A percentile compares a stretch with the other conserved stretches of the same genome.
Conservation (phyloP, 2,329 filamentous ascomycete species). For the Juglanconis sp. region DNA sequence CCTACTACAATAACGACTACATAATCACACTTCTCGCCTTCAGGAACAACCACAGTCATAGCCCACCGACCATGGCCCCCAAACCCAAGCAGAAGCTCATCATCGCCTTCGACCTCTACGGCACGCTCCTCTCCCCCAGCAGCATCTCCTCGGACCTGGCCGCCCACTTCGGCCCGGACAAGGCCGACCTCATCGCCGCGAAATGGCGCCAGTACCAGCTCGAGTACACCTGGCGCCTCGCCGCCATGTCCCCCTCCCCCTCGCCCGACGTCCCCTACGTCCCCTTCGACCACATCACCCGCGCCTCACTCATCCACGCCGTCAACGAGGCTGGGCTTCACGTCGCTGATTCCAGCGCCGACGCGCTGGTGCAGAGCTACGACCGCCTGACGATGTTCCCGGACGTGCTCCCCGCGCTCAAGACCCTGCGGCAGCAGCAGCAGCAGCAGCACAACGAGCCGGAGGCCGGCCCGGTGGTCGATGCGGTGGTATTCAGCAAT, state of each 20-base stretch:
- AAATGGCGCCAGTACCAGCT: slow-evolving; percentile 69
- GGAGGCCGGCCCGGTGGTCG: slow-evolving; percentile 41
- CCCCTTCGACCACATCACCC: slow-evolving; percentile 9
- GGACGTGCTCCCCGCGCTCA: slow-evolving; percentile 60
- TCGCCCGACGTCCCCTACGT: slow-evolving; percentile 31
- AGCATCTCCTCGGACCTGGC: slow-evolving; percentile 35
- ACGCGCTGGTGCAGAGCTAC: slow-evolving; percentile 35
- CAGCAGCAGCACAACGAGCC: slow-evolving; percentile 15
- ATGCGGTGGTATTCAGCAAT: slow-evolving; percentile 57
- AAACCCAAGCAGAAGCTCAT: slow-evolving; percentile 34
- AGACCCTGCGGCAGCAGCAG: slow-evolving; percentile 61
- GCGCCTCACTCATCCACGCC: neutral
- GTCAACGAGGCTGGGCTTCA: slow-evolving; percentile 39
- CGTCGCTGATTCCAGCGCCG: slow-evolving; percentile 3
- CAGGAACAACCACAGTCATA: neutral
- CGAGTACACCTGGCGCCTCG: slow-evolving; percentile 75
- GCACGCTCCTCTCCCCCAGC: no score
- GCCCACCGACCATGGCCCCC: neutral
- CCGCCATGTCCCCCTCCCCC: slow-evolving; percentile 62
- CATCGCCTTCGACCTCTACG: slow-evolving; percentile 71
- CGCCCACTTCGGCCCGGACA: slow-evolving; percentile 49
- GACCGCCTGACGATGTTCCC: slow-evolving; percentile 49
- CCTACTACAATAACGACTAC: neutral
- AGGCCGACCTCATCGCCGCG: slow-evolving; percentile 53
- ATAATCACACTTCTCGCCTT: no score